Evolutionary conservation across 495 filamentous ascomycete species (phyloP).

Genomic region (Talaromyces trachyspermus): DNA sequence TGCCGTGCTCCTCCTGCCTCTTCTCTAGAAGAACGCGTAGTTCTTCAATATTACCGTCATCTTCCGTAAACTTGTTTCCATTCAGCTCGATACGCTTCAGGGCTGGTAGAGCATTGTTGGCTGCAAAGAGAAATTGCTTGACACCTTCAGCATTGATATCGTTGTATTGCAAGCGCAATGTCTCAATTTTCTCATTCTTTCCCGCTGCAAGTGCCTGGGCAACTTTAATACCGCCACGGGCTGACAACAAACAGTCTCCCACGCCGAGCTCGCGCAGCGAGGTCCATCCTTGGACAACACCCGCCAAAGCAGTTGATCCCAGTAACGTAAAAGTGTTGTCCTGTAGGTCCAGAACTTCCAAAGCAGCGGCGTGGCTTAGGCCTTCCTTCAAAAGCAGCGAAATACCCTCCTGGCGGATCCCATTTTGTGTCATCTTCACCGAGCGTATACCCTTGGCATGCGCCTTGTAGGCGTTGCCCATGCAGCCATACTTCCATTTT

Average conservation of each 20-base stretch:
- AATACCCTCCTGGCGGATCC: conserved; percentile 91
- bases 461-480: conserved; percentile 83
- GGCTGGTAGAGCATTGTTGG: conserved; percentile 55
- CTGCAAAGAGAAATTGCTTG: conserved; percentile 57
- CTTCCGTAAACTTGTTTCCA: conserved; percentile 89
- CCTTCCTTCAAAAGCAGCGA: conserved; percentile 68
- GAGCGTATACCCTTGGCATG: conserved; percentile 67
- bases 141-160: conserved; percentile 74
- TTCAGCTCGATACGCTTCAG: conserved; percentile 85
- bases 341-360: conserved; percentile 80
- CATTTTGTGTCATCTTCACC: conserved; percentile 98
- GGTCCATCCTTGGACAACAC: conserved; percentile 65
- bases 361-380: conserved; percentile 52
- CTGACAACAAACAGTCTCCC: conserved; percentile 76
- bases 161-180: conserved; percentile 84
- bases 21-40: conserved; percentile 44
- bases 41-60: conserved; percentile 56
- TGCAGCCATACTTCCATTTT: conserved; percentile 90
- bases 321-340: conserved; percentile 91
- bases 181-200: conserved; percentile 68
- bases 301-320: conserved; percentile 71
- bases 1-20: conserved; percentile 51
- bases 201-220: conserved; percentile 65
- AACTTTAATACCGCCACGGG: conserved; percentile 69
- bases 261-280: conserved; percentile 77